A percentile compares a stretch with the other conserved stretches of the same genome.
These are phyloP conservation scores for Keithomyces neogunnii DNA, from an alignment of 2,329 filamentous ascomycete species.

Conservation along the genomic window DNA sequence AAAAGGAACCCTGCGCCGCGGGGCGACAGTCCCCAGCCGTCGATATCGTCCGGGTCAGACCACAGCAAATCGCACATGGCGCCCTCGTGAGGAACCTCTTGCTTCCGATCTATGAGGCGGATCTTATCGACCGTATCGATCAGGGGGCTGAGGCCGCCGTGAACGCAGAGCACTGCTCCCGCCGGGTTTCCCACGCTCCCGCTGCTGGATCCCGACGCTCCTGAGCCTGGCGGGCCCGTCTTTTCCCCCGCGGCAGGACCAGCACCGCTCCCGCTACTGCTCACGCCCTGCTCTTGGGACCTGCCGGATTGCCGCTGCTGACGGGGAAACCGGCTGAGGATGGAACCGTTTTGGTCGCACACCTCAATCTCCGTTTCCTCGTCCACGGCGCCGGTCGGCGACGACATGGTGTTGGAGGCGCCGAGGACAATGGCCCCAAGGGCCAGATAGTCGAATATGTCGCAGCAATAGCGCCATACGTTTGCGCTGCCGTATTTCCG, in stretches of 20 bases:
- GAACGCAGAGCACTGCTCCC: conserved; percentile 88
- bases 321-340: conserved; percentile 65
- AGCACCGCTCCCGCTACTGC: not conserved
- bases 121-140: conserved; percentile 96
- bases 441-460: conserved; percentile 94
- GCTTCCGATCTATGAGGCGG: conserved; percentile 85
- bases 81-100: conserved; percentile 96
- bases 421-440: conserved; percentile 87
- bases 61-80: conserved; percentile 98
- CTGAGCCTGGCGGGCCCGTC: conserved; percentile 70
- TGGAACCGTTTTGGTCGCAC: conserved; percentile 71
- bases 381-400: conserved; percentile 38
- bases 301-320: conserved; percentile 18
- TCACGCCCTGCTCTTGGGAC: conserved; percentile 14
- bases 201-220: conserved; percentile 62
- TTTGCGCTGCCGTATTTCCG: conserved; percentile 95
- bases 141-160: conserved; percentile 84
- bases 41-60: conserved; percentile 97
- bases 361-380: conserved; percentile 89
- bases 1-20: conserved; percentile 94
- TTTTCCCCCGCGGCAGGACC: conserved; percentile 11
- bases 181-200: conserved; percentile 58
- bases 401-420: conserved; percentile 56
- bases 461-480: conserved; percentile 95
- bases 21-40: conserved; percentile 91